Percentiles rank a stretch among this genome's conserved stretches.
Evolutionary conservation across 2,329 filamentous ascomycete genomes (phyloP).

Genomic region (Fusarium sp.): DNA sequence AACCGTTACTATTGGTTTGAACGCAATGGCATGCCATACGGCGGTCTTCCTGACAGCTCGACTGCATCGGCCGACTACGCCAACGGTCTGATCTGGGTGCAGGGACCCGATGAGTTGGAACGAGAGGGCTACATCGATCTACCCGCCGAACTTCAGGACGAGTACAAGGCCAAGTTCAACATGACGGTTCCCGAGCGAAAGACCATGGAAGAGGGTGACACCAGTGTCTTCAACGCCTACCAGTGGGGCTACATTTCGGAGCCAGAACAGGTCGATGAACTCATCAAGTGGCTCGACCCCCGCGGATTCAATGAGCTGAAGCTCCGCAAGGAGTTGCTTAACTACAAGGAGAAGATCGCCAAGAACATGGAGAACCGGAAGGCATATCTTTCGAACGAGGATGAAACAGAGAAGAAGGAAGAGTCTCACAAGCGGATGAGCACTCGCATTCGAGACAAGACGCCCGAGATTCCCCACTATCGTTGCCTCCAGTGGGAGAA

Average conservation of each 20-base stretch:
- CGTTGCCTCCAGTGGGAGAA: slow-evolving; percentile 65
- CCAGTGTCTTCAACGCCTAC: slow-evolving; percentile 74
- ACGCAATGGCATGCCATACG: slow-evolving; percentile 96
- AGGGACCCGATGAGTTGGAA: slow-evolving; percentile 91
- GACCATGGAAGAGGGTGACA: slow-evolving; percentile 81
- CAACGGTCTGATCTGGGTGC: slow-evolving; percentile 95
- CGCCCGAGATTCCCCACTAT: slow-evolving; percentile 56
- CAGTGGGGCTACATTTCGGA: slow-evolving; percentile 96
- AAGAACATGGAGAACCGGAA: slow-evolving; percentile 82
- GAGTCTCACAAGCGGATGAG: slow-evolving; percentile 55
- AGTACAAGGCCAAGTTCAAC: slow-evolving; percentile 78
- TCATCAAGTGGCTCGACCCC: slow-evolving; percentile 88
- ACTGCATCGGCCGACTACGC: slow-evolving; percentile 88
- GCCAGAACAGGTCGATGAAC: slow-evolving; percentile 74
- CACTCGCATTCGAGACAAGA: slow-evolving; percentile 55
- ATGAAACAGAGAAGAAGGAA: slow-evolving; percentile 51
- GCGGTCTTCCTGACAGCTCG: slow-evolving; percentile 84
- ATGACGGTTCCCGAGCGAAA: slow-evolving; percentile 88
- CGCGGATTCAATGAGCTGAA: slow-evolving; percentile 86
- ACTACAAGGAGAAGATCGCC: slow-evolving; percentile 77
- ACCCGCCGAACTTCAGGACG: slow-evolving; percentile 70
- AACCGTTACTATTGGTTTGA: slow-evolving; percentile 99
- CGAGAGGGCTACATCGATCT: slow-evolving; percentile 86
- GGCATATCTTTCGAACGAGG: slow-evolving; percentile 64
- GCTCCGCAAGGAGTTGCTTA: slow-evolving; percentile 82